Base-by-base conservation (phyloP, 805 yeast genomes). In the Wilhelminamyces savonicus region DNA sequence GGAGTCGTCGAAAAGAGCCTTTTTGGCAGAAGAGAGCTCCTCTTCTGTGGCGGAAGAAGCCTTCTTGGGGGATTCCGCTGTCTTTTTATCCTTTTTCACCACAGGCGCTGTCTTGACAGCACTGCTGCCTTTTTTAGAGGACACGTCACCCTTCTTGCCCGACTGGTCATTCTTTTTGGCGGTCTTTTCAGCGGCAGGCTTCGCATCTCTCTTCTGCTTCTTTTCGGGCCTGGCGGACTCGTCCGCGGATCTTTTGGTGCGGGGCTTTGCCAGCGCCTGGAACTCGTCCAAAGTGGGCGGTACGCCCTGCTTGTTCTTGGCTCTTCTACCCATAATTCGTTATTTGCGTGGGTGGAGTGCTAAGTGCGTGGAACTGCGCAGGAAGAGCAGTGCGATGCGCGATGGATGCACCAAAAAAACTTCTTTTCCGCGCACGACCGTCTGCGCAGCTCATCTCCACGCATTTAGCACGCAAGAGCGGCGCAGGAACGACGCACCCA, bases 221-320 rank as follows among this genome's bases (percentile, higher is more conserved):
- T 41, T 41, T 26, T 34, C 38, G 22, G 39, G 11, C 18, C 36
- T 18, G 25, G n/a, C 19, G 21, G 18, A 14, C 24, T 20, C 26
- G 23, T 16, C 25, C 16, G 22, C 13, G n/a, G n/a, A n/a, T n/a
- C n/a, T n/a, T n/a, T n/a, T n/a, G 8, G 8, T 8, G 8, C 8
- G 6, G 8, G 6, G 6, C 19, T 17, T 17, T 8, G 6, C 8
- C 17, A 43, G 44, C 11, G 57, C 59, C 42, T 76, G 76, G 55
- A 88, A 79, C 49, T 90, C 95, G 26, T 90, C 97, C 39, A 79
- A 66, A 5, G 87, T 54, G 21, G 96, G 96, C 44, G 97, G 97
- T 35, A 74, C 83, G 26, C 86, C 92, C 64, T 90, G 97, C 69
- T 85, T 90, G 49, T 85, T 82, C 60, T 82, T 86, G 35, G 85